Evolutionary conservation across 768 basidiomycete species (phyloP).

Genomic region (Panellus pusillus): DNA sequence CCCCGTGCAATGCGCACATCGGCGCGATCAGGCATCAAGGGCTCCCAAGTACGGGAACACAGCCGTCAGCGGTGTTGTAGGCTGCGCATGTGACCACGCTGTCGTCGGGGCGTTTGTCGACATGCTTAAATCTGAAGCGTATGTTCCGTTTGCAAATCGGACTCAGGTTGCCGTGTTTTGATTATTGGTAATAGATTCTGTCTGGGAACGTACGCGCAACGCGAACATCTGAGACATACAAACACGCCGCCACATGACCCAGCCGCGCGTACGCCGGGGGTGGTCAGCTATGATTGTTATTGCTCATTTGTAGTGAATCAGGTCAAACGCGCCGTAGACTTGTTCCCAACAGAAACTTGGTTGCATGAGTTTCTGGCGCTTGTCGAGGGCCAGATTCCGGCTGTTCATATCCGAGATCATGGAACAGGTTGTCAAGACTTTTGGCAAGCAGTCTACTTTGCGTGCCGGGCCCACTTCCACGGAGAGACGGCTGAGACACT

Average conservation of each 20-base stretch:
- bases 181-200: not conserved
- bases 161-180: not conserved
- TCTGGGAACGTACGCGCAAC: conserved; percentile 6
- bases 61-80: conserved; percentile 8
- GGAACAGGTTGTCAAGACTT: not conserved
- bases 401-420: conserved; percentile 12
- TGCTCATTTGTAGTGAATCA: conserved; percentile 8
- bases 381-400: conserved; percentile 17
- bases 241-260: conserved; percentile 2
- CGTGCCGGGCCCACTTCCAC: conserved; percentile 10
- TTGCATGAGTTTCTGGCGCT: not conserved
- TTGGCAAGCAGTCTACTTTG: conserved; percentile 13
- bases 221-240: conserved; percentile 3
- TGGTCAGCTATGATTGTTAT: conserved; percentile 7
- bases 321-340: not conserved
- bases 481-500: conserved; percentile 12
- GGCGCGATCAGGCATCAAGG: conserved; percentile 7
- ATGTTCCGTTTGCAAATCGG: not conserved
- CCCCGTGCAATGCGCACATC: conserved; percentile 2
- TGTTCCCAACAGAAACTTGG: conserved; percentile 11
- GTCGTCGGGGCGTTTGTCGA: conserved; percentile 7
- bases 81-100: conserved; percentile 8
- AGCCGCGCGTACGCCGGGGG: not conserved
- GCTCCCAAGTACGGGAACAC: conserved; percentile 2
- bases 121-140: conserved; percentile 11